Base-by-base conservation (phyloP, 2,329 filamentous ascomycete genomes). In the Ophiocordyceps unilateralis region DNA sequence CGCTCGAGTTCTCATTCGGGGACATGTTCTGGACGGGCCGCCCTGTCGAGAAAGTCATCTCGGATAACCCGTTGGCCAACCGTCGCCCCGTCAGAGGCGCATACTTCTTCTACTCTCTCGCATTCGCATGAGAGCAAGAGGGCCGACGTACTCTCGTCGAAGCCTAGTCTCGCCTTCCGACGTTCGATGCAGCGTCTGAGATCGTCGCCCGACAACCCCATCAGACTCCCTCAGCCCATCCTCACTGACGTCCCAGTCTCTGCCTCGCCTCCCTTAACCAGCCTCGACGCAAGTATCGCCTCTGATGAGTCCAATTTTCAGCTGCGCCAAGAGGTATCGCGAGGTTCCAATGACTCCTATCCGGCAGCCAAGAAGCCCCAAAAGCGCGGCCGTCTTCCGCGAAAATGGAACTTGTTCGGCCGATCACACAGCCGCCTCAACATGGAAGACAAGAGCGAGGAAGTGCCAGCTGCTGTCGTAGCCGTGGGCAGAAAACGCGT, bases 371-470 rank as follows among this genome's bases (percentile, higher is more conserved):
- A 69, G 56, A 79, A 78, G 54, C 56, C 75, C 20, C 64, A 66
- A 20, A 78, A 76, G 54, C 65, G 66, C 43, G 55, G 67, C 1
- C 69, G 65, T 38, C 74, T 72, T 22, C 74, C 74, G 21, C 67
- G 70, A 8, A 77, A 71, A 49, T 81, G 76, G 76, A 79, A 78
- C 48, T 55, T 79, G 12, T 80, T 81, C 49, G 67, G 74, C 41
- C 66, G 74, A 40, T 70, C 70, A 0, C 69, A 74, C 24, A 66
- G 57, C 30, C 61, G 65, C 37, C 51, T 64, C 3, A 68, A 66
- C 45, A 64, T 63, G 45, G 55, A 55, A 15, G 52, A 60, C 5
- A 60, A 64, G 21, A 53, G 58, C 8, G 51, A 58, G 6, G 50
- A 58, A 2, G 63, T 72, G n/a, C 54, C 67, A 1, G 66, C 68